Conservation (phyloP, 371 early-diverging fungal genomes). For the Nematocida sp. region DNA sequence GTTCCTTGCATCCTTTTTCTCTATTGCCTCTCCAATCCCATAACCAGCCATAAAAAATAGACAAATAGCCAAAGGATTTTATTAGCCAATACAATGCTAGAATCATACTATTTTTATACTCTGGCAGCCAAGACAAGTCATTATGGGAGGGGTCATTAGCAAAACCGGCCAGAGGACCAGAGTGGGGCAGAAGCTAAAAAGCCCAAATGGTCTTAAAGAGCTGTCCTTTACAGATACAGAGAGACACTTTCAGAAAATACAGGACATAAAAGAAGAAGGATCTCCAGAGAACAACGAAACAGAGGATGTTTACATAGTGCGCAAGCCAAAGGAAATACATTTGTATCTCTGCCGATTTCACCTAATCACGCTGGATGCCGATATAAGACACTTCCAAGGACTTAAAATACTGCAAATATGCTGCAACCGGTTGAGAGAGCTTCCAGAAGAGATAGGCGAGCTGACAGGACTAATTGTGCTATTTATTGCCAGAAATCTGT, state of each 20-base stretch:
- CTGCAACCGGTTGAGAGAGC: conserved; percentile 61
- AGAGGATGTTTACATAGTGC: conserved; percentile 2
- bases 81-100: too few species aligned
- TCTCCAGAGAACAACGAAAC: conserved; percentile 1
- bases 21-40: conserved; percentile 5
- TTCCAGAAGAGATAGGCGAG: conserved; percentile 57
- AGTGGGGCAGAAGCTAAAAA: conserved; percentile 10
- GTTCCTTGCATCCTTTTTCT: not conserved
- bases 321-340: not conserved
- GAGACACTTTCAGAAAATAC: not conserved
- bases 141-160: conserved; percentile 1
- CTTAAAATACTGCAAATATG: conserved; percentile 59
- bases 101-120: too few species aligned
- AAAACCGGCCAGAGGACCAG: not conserved
- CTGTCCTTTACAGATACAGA: too few species aligned
- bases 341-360: conserved; percentile 60
- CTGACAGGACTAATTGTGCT: conserved; percentile 57
- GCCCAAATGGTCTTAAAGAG: too few species aligned
- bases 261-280: not conserved
- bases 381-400: conserved; percentile 36
- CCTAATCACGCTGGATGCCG: conserved; percentile 49
- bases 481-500: conserved; percentile 60
- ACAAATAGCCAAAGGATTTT: too few species aligned
- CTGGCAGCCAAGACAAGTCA: not conserved
- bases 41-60: conserved; percentile 35